Evolutionary conservation across 2,329 filamentous ascomycete genomes (phyloP), one percentile per base, ranked within the genome.

Genomic region (Penicillium sp.): DNA sequence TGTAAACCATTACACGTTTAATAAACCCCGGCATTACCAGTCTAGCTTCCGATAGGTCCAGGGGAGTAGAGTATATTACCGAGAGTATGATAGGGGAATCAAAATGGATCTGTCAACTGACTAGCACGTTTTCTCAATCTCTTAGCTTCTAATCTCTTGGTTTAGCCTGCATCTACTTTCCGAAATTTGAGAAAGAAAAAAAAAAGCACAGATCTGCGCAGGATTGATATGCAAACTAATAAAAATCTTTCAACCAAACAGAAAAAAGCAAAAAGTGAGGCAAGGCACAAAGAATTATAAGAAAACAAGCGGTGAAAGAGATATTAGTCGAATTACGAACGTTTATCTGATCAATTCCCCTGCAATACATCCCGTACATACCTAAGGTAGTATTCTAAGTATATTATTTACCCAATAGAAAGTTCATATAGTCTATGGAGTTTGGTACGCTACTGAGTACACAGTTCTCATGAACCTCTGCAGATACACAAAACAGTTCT

Each of bases 241-340:
- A 15, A 36, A 44, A 50, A 31, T 19, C 29, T 50, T 36, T 38
- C 53, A 50, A 45, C 53, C 53, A 55, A 55, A 43, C 53, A 51
- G 49, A 23, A 40, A 50, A 44, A 59, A 50, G 38, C 45, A 59
- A 43, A 53, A 47, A 50, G 58, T 50, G 51, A 58, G 51, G 44
- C 43, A 52, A 49, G 39, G 31, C 25, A 39, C 23, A 25, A 40
- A 11, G 23, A 15, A 31, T 19, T 39, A 36, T 15, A 50, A 38
- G n/a, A 53, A 43, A 62, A 65, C 51, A 63, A 66, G 64, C 64
- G 64, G 64, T 66, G 64, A 60, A 66, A 31, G 16, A 34, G 19
- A 47, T 34, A 33, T 31, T 52, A 47, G 62, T 60, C 46, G 49
- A 16, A 39, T 52, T 63, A 19, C 27, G 27, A 50, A 62, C 57